phyloP scores from a whole-genome alignment of 768 basidiomycete genomes.

The Podaxis carcinomalis region DNA sequence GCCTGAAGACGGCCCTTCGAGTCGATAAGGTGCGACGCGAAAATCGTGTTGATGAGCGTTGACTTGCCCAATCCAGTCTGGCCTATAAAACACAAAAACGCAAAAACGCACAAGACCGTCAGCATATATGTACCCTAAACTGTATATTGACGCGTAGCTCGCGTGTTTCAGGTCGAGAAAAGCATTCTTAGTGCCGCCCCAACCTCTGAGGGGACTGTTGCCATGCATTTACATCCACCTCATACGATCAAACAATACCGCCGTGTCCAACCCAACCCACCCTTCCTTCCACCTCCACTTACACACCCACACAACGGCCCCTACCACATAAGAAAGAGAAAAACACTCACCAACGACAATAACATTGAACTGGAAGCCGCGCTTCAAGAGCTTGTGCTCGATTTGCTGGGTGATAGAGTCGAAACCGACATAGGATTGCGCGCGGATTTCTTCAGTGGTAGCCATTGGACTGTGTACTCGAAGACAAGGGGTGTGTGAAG shows the following conservation, averaged over 20 bases:
- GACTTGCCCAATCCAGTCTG: constrained; percentile 99
- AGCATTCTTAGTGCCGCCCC: background rate
- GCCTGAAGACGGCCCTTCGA: constrained; percentile 90
- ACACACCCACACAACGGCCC: background rate
- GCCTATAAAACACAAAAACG: constrained; percentile 41
- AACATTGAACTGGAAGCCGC: constrained; percentile 99
- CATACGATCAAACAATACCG: background rate
- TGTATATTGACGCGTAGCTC: background rate
- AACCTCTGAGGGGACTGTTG: background rate
- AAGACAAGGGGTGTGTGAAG: background rate
- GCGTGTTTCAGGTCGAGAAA: background rate
- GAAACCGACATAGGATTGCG: constrained; percentile 94
- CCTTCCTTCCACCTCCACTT: background rate
- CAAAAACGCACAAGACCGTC: background rate
- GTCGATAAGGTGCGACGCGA: constrained; percentile 97
- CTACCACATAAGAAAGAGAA: background rate
- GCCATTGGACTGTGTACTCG: constrained; percentile 15
- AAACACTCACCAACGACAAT: constrained; percentile 83
- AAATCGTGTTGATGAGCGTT: constrained; percentile 98
- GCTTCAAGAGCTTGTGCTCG: constrained; percentile 98
- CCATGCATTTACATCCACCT: background rate
- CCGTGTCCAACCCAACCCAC: background rate
- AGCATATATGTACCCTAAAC: background rate
- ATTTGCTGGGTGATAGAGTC: constrained; percentile 97
- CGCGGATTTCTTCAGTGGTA: constrained; percentile 72